Percentiles rank a stretch among this genome's conserved stretches.
These are phyloP conservation scores for Echria macrotheca DNA, from an alignment of 495 filamentous ascomycete genomes.

Conservation along the genomic window DNA sequence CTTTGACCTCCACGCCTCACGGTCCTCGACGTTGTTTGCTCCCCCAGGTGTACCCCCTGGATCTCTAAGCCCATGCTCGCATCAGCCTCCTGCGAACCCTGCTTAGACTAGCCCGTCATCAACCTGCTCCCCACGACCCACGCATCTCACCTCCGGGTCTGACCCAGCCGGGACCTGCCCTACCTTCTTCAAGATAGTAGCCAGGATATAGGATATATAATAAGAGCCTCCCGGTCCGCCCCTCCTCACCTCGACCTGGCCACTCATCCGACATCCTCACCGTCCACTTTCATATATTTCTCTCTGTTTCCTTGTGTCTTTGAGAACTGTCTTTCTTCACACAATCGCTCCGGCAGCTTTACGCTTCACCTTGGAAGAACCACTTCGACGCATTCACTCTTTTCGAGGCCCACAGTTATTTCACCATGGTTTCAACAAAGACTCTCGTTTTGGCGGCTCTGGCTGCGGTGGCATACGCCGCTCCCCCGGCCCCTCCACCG, in stretches of 20 bases:
- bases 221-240: not conserved
- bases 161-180: slow-evolving; percentile 2
- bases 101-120: slow-evolving; percentile 5
- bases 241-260: not conserved
- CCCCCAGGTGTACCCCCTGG: slow-evolving; percentile 6
- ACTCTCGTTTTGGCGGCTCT: slow-evolving; percentile 21
- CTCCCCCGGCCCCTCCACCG: slow-evolving; percentile 11
- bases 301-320: slow-evolving; percentile 5
- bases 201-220: too few species aligned
- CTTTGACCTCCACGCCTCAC: slow-evolving; percentile 20
- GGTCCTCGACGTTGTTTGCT: slow-evolving; percentile 9
- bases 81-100: slow-evolving; percentile 8
- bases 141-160: not conserved
- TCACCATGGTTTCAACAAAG: slow-evolving; percentile 28
- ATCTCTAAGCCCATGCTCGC: slow-evolving; percentile 3
- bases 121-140: not conserved
- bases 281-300: not conserved
- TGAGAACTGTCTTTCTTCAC: slow-evolving; percentile 10
- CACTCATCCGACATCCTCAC: slow-evolving; percentile 8
- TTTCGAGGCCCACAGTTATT: not conserved
- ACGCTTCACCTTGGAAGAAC: not conserved
- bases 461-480: slow-evolving; percentile 21
- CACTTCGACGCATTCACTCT: slow-evolving; percentile 1
- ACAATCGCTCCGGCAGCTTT: slow-evolving; percentile 19
- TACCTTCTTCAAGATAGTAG: slow-evolving; percentile 3